Conservation (phyloP, 441 rosid genomes). For the Geranium incanum region DNA sequence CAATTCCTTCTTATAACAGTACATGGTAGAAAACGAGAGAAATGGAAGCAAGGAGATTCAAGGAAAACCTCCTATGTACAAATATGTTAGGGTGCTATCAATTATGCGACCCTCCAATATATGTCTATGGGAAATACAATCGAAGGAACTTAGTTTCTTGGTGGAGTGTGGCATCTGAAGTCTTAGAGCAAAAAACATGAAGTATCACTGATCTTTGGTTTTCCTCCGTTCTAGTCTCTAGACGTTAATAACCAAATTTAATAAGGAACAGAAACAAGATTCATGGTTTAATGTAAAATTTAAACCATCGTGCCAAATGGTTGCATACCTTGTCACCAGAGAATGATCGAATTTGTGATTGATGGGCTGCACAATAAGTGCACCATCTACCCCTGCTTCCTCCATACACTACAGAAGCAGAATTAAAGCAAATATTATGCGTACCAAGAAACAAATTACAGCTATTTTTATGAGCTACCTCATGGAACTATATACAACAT, state of each 20-base stretch:
- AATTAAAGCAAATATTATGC: neutral
- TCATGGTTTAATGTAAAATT: neutral
- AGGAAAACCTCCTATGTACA: slow-evolving; percentile 5
- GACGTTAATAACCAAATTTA: neutral
- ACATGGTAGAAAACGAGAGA: slow-evolving; percentile 5
- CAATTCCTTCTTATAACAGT: neutral
- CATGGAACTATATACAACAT: neutral
- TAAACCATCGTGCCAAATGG: neutral
- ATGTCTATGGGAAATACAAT: neutral
- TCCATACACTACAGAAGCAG: slow-evolving; percentile 57
- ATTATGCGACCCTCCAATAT: neutral
- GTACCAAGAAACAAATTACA: neutral
- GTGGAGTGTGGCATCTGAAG: neutral
- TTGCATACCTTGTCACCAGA: slow-evolving; percentile 58
- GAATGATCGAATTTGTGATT: slow-evolving; percentile 93
- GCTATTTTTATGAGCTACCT: neutral
- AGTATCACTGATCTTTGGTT: neutral
- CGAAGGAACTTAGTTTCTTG: neutral
- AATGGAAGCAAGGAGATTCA: slow-evolving; percentile 4
- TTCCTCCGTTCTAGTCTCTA: neutral
- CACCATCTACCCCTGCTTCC: slow-evolving; percentile 84
- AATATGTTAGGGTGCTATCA: neutral
- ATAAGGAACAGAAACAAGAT: neutral
- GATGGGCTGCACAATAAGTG: slow-evolving; percentile 90
- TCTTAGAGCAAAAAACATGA: neutral